A percentile compares a stretch with the other conserved stretches of the same genome.
Evolutionary conservation across 1,139 yeast species (phyloP).

Genomic region (Suhomyces maxii): DNA sequence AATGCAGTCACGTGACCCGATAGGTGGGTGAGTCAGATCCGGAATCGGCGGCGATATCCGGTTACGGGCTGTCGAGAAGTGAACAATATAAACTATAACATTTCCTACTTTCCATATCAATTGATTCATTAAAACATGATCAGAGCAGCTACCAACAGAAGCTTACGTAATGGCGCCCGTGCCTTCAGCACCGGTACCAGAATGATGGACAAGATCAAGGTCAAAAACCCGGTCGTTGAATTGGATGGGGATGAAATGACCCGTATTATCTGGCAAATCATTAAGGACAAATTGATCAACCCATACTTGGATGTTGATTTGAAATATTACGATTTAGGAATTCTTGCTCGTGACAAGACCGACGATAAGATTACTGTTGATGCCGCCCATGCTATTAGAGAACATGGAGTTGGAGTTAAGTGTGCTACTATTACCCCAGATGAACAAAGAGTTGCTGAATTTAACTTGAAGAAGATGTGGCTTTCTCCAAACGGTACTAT

Average conservation of each 20-base stretch:
- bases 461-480: conserved; percentile 93
- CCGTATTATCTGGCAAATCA: conserved; percentile 85
- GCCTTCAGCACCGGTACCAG: conserved; percentile 22
- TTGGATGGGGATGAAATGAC: conserved; percentile 98
- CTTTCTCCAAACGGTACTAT: conserved; percentile 95
- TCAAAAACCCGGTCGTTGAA: conserved; percentile 87
- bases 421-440: conserved; percentile 99
- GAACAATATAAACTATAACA: background rate
- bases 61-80: conserved; percentile 5
- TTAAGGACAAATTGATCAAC: conserved; percentile 74
- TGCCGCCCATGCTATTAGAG: conserved; percentile 85
- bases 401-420: conserved; percentile 90
- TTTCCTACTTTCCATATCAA: background rate
- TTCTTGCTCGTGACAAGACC: conserved; percentile 82
- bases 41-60: conserved; percentile 1
- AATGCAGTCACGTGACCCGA: conserved; percentile 2
- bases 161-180: conserved; percentile 15
- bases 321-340: conserved; percentile 88
- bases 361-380: conserved; percentile 86
- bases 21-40: conserved; percentile 4
- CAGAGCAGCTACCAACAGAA: conserved; percentile 9
- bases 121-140: conserved; percentile 7
- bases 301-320: conserved; percentile 87
- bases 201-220: conserved; percentile 63
- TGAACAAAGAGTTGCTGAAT: conserved; percentile 91